Conservation (phyloP, 352 stramenopile genomes). For the Phytophthora crassamura region DNA sequence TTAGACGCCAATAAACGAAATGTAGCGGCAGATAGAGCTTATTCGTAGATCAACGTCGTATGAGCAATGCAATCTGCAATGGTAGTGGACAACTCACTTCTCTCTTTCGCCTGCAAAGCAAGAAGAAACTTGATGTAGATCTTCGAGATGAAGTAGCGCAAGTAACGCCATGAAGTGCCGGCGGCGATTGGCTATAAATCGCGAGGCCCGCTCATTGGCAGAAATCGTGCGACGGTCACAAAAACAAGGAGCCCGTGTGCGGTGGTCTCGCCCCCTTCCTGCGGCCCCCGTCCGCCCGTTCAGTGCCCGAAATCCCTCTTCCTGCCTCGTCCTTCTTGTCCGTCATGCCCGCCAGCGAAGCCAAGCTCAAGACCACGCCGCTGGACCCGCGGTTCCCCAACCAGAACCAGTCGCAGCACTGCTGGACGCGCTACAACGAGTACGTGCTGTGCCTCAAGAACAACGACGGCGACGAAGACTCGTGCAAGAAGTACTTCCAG, state of each 20-base stretch:
- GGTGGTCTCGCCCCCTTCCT: conserved; percentile 42
- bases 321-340: not conserved
- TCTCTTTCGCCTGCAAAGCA: too few relatives aligned
- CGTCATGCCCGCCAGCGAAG: conserved; percentile 52
- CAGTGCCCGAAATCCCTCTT: conserved; percentile 33
- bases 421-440: conserved; percentile 97
- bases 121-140: not conserved
- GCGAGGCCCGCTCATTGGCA: conserved; percentile 22
- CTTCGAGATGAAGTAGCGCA: not conserved
- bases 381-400: conserved; percentile 89
- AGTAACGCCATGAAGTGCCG: not conserved
- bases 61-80: too few relatives aligned
- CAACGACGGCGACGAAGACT: conserved; percentile 94
- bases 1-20: too few relatives aligned
- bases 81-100: too few relatives aligned
- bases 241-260: conserved; percentile 55
- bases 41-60: too few relatives aligned
- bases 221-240: conserved; percentile 35
- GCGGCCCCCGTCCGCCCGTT: conserved; percentile 29
- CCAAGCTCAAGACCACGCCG: conserved; percentile 84
- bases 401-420: conserved; percentile 89
- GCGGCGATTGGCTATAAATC: conserved; percentile 17
- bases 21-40: too few relatives aligned
- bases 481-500: conserved; percentile 86
- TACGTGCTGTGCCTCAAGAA: conserved; percentile 97